Conservation (phyloP, 352 stramenopile species). For the Elongisporangium senticosum region DNA sequence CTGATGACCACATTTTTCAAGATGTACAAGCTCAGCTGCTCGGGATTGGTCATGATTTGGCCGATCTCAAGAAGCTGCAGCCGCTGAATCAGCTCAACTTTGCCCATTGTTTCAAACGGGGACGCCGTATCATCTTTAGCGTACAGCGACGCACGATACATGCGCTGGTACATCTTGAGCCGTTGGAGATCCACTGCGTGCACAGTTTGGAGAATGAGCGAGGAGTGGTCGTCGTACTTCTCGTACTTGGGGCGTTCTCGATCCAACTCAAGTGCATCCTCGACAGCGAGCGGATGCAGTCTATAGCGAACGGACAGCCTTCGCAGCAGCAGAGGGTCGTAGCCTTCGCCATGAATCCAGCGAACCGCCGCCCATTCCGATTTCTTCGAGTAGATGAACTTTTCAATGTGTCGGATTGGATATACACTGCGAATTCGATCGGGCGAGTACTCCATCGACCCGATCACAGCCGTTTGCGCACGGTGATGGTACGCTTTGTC, state of each 20-base stretch:
- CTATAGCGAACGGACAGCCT: constrained; percentile 78
- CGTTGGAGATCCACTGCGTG: constrained; percentile 43
- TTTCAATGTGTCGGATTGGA: constrained; percentile 60
- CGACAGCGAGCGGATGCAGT: constrained; percentile 77
- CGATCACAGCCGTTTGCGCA: constrained; percentile 20
- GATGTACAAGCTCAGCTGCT: constrained; percentile 76
- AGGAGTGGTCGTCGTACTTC: constrained; percentile 81
- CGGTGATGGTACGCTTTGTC: constrained; percentile 10
- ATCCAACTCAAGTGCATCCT: constrained; percentile 78
- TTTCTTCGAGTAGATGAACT: constrained; percentile 81
- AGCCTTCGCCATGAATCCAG: constrained; percentile 79
- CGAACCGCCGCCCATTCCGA: constrained; percentile 68
- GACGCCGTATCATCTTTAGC: constrained; percentile 38
- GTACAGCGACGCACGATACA: constrained; percentile 72
- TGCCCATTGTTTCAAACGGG: constrained; percentile 60
- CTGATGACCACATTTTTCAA: constrained; percentile 71
- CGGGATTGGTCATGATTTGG: constrained; percentile 60
- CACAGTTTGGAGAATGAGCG: constrained; percentile 65
- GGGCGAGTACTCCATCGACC: constrained; percentile 75
- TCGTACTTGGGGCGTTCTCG: constrained; percentile 82
- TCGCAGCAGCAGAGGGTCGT: constrained; percentile 55
- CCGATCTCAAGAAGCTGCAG: constrained; percentile 54
- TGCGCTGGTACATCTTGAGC: constrained; percentile 60
- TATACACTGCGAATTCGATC: constrained; percentile 73
- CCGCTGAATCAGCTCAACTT: constrained; percentile 48